Evolutionary conservation across 2,329 filamentous ascomycete genomes (phyloP).

Genomic region (Beauveria medogensis): DNA sequence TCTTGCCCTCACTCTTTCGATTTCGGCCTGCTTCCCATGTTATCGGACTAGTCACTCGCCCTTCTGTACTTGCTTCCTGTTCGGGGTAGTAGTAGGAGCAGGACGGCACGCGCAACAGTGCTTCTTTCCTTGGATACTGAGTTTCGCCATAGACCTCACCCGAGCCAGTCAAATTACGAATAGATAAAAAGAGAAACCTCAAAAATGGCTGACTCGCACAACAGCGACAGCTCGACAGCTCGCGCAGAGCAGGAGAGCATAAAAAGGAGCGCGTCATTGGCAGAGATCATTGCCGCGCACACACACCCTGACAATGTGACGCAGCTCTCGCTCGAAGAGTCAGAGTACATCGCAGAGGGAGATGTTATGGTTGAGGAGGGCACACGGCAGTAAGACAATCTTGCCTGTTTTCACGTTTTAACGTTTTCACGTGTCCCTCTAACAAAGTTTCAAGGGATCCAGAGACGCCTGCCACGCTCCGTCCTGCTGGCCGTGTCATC

Average conservation of each 20-base stretch:
- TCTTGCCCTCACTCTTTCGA: not conserved
- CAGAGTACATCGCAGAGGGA: not conserved
- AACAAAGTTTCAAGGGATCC: not conserved
- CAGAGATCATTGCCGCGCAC: not conserved
- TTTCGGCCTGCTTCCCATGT: not conserved
- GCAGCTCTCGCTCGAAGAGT: not conserved
- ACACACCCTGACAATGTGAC: not conserved
- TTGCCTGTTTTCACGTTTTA: not conserved
- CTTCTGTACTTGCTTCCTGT: not conserved
- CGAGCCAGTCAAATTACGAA: too few species aligned
- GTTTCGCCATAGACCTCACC: not conserved
- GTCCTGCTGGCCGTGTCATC: not conserved
- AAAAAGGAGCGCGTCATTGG: not conserved
- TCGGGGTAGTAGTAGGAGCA: not conserved
- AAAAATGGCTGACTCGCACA: not conserved
- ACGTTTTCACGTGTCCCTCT: not conserved
- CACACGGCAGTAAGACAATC: not conserved
- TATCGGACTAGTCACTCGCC: not conserved
- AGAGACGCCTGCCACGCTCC: not conserved
- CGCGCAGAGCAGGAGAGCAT: not conserved
- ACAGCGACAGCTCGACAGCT: not conserved
- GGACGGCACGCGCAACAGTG: not conserved
- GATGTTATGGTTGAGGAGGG: not conserved
- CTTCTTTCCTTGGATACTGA: not conserved
- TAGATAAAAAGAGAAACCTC: not conserved